Evolutionary conservation across 169 alveolate species (phyloP), one percentile per base, ranked within the genome.

Genomic region (Plasmodium vivax): DNA sequence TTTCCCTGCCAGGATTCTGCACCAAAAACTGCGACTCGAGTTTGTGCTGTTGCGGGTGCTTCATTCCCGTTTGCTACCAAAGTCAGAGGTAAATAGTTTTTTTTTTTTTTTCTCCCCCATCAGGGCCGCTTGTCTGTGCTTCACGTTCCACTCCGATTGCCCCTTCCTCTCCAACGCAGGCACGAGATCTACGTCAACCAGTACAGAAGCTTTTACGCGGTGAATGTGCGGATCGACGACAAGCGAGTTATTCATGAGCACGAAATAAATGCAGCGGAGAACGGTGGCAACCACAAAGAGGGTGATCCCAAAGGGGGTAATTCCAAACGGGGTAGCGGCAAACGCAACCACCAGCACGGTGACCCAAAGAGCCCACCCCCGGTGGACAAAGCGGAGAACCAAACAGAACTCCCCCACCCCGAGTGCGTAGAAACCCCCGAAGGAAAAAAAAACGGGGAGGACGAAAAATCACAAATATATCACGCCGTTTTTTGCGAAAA

Each of bases 31-130:
- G 90, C 23, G 90, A 88, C 45, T 88, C 94, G 36, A 88, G 94
- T 79, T 79, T 88, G 43, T 88, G 94, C 43, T 88, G 94, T 58
- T 88, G 94, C 83, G 94, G 94, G 4, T 88, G 94, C 73, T 88
- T 88, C 54, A 80, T 43, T 14, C 94, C 94, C 47, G 94, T 88
- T 62, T 88, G 94, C 58, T 88, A 88, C 36, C 94, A 88, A 80
- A 88, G 94, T 38, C 94, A 88, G 72, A 79, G 94, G 94, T 88
- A 36, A 14, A 58, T 36, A 16, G 10, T 3, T 19, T n/a, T 5
- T 23, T 23, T 23, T 23, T 47, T 38, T 71, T 47, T 72, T 72
- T 23, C 10, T 47, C 77, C 47, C 45, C 1, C 34, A 80, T 38
- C 74, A 43, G 14, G 12, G 32, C 56, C 19, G 32, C 32, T 80